Evolutionary conservation across 1,284 basidiomycete species (phyloP).

Genomic region (Apiotrichum brassicae): DNA sequence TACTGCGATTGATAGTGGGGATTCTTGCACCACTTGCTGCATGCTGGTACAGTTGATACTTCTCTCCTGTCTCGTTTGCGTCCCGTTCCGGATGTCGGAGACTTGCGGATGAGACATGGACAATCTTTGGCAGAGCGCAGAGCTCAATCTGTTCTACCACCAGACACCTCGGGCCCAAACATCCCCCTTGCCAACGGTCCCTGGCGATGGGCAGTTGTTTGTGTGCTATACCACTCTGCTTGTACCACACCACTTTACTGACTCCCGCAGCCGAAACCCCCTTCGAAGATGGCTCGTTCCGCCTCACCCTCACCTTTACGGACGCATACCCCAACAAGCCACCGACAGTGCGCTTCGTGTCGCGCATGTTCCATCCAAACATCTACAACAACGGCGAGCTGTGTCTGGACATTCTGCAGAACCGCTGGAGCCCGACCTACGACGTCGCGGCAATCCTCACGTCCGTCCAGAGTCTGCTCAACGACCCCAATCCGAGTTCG

Average conservation of each 20-base stretch:
- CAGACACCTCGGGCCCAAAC: too few relatives aligned
- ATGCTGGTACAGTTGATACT: too few relatives aligned
- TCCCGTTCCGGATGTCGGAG: too few relatives aligned
- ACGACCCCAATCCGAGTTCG: conserved; percentile 93
- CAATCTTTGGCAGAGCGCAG: too few relatives aligned
- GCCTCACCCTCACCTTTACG: conserved; percentile 88
- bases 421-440: conserved; percentile 96
- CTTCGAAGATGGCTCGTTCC: conserved; percentile 98
- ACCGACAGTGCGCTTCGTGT: conserved; percentile 92
- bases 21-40: too few relatives aligned
- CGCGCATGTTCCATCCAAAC: conserved; percentile 98
- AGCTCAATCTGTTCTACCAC: too few relatives aligned
- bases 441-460: conserved; percentile 97
- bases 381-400: conserved; percentile 95
- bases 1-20: too few relatives aligned
- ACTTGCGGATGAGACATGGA: too few relatives aligned
- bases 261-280: conserved; percentile 81
- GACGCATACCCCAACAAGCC: conserved; percentile 98
- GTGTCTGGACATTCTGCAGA: conserved; percentile 96
- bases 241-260: neutral
- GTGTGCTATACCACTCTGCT: too few relatives aligned
- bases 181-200: too few relatives aligned
- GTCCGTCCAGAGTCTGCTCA: conserved; percentile 86
- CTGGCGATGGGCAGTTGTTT: too few relatives aligned
- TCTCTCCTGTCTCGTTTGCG: too few relatives aligned